A percentile compares a stretch with the other conserved stretches of the same genome.
Conservation (phyloP, 2,329 filamentous ascomycete genomes). For the Alternaria sp. region DNA sequence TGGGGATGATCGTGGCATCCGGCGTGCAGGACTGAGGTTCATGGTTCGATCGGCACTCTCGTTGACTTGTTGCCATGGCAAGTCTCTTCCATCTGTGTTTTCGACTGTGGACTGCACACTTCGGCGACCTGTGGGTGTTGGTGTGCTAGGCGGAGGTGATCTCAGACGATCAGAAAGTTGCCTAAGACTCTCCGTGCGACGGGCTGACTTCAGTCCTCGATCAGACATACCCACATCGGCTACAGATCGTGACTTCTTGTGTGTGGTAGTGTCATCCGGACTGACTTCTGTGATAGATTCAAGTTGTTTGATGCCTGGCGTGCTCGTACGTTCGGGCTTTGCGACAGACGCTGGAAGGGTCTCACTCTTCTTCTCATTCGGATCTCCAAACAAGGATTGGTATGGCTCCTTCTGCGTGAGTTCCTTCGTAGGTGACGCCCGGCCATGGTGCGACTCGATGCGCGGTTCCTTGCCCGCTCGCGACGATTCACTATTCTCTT, state of each 20-base stretch:
- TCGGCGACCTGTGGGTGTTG: slow-evolving; percentile 40
- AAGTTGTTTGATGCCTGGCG: slow-evolving; percentile 51
- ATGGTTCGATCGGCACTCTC: slow-evolving; percentile 56
- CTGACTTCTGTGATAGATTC: slow-evolving; percentile 63
- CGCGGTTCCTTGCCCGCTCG: slow-evolving; percentile 18
- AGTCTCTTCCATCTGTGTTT: slow-evolving; percentile 29
- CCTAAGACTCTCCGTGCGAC: slow-evolving; percentile 42
- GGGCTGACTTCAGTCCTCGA: slow-evolving; percentile 53
- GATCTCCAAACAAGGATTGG: slow-evolving; percentile 48
- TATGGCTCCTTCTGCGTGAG: slow-evolving; percentile 34
- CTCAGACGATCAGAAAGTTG: slow-evolving; percentile 49
- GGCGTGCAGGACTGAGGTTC: slow-evolving; percentile 47
- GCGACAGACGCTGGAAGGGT: slow-evolving; percentile 35
- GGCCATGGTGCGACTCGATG: slow-evolving; percentile 18
- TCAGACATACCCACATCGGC: slow-evolving; percentile 56
- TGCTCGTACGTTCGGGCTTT: slow-evolving; percentile 32
- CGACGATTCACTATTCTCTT: slow-evolving; percentile 18
- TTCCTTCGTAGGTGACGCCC: slow-evolving; percentile 21
- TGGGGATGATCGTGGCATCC: slow-evolving; percentile 49
- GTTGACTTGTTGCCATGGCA: slow-evolving; percentile 57
- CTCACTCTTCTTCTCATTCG: slow-evolving; percentile 36
- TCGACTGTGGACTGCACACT: slow-evolving; percentile 41
- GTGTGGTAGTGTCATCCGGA: slow-evolving; percentile 53
- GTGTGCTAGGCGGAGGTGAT: slow-evolving; percentile 44
- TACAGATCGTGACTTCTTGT: slow-evolving; percentile 55